A percentile compares a stretch with the other conserved stretches of the same genome.
Evolutionary conservation across 108 stramenopile species (phyloP).

Genomic region (Skeletonema grethae): DNA sequence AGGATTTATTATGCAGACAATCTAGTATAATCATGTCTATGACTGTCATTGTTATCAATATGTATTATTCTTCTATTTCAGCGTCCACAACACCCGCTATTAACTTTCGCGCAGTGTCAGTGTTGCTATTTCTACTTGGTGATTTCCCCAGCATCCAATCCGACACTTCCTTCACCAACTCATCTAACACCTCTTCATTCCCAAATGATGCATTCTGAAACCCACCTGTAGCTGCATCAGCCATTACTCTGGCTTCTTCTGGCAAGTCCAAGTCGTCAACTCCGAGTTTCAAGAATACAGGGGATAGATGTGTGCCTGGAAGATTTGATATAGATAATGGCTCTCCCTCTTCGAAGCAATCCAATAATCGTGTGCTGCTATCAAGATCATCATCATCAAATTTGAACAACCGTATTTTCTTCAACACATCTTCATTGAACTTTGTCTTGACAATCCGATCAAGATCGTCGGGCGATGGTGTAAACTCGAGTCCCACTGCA

Average conservation of each 20-base stretch:
- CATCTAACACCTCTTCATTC: conserved; percentile 56
- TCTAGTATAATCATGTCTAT: background rate
- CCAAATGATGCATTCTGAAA: conserved; percentile 82
- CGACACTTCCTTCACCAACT: conserved; percentile 65
- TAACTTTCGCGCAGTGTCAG: conserved; percentile 7
- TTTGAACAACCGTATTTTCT: conserved; percentile 70
- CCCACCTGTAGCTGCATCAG: conserved; percentile 67
- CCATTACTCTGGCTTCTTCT: conserved; percentile 65
- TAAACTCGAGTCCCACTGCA: conserved; percentile 77
- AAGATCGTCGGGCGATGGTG: conserved; percentile 62
- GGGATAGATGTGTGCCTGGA: conserved; percentile 74
- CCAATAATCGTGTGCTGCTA: conserved; percentile 56
- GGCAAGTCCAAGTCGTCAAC: conserved; percentile 63
- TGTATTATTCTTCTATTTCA: conserved; percentile 23
- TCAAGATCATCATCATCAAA: conserved; percentile 82
- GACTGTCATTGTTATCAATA: background rate
- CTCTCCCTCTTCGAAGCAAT: conserved; percentile 19
- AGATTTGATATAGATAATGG: conserved; percentile 50
- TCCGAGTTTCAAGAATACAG: conserved; percentile 71
- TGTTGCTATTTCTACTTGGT: background rate
- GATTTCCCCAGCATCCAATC: conserved; percentile 72
- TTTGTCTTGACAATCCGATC: conserved; percentile 64
- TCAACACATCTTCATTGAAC: conserved; percentile 55
- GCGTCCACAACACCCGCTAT: conserved; percentile 37
- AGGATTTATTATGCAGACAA: background rate